These are phyloP conservation scores for Cylindrotheca fusiformis DNA, from an alignment of 108 stramenopile species.

Conservation along the genomic window DNA sequence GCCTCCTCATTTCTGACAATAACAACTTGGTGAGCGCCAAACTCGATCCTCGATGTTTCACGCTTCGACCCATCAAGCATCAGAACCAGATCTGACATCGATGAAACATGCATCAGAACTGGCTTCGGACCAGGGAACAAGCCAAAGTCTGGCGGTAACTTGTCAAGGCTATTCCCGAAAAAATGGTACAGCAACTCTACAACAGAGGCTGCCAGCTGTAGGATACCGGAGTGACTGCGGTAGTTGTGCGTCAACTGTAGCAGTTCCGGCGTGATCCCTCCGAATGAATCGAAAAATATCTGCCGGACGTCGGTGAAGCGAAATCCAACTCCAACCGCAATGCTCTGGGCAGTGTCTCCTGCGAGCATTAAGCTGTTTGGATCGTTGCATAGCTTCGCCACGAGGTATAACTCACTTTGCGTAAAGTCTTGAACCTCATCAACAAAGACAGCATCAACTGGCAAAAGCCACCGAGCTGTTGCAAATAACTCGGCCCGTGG, in stretches of 20 bases:
- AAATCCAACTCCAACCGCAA: conserved; percentile 43
- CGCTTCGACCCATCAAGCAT: conserved; percentile 45
- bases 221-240: conserved; percentile 38
- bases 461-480: conserved; percentile 1
- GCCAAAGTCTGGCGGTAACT: conserved; percentile 34
- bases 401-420: conserved; percentile 26
- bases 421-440: conserved; percentile 51
- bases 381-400: conserved; percentile 29
- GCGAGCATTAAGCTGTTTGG: conserved; percentile 36
- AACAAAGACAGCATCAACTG: conserved; percentile 31
- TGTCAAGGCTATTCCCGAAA: conserved; percentile 27
- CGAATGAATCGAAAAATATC: conserved; percentile 33
- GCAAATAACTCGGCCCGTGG: background rate
- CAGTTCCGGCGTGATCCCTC: conserved; percentile 22
- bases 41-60: conserved; percentile 38
- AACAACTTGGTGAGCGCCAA: conserved; percentile 49
- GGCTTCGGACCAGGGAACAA: conserved; percentile 32
- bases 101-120: conserved; percentile 24
- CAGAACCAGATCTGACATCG: conserved; percentile 28
- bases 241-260: conserved; percentile 45
- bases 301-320: conserved; percentile 47
- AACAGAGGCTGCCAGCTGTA: conserved; percentile 38
- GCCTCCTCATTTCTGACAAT: conserved; percentile 43
- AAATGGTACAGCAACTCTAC: conserved; percentile 38
- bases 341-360: conserved; percentile 45